phyloP scores from a whole-genome alignment of 2,329 filamentous ascomycete genomes.

The Penicillium sp. region DNA sequence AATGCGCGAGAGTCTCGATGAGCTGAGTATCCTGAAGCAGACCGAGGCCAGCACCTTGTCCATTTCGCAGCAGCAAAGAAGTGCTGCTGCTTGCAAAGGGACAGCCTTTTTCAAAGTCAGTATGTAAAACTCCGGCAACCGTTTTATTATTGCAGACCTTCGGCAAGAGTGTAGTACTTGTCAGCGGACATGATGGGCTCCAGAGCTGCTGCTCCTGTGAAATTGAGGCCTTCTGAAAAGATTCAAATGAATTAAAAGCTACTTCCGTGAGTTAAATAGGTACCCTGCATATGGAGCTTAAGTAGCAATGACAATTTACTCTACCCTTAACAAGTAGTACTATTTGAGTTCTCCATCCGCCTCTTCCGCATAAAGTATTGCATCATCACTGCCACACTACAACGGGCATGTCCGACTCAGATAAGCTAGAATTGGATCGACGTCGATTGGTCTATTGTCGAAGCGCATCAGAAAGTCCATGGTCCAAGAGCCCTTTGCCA shows the following conservation, averaged over 20 bases:
- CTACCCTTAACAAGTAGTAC: not conserved
- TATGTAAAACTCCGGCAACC: not conserved
- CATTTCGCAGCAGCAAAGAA: constrained; percentile 11
- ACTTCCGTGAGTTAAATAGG: not conserved
- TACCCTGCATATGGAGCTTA: not conserved
- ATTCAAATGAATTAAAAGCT: not conserved
- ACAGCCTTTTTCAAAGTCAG: constrained; percentile 12
- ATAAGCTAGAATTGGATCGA: not conserved
- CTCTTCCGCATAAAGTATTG: not conserved
- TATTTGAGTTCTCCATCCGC: not conserved
- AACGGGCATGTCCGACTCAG: not conserved
- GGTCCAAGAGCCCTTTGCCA: not conserved
- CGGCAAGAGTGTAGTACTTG: constrained; percentile 13
- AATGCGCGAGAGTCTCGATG: constrained; percentile 57
- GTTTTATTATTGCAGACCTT: constrained; percentile 5
- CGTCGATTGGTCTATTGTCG: not conserved
- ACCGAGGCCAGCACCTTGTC: constrained; percentile 36
- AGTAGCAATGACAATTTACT: not conserved
- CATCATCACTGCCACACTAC: not conserved
- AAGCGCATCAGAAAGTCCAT: not conserved
- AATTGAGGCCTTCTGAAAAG: not conserved
- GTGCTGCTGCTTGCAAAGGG: constrained; percentile 18
- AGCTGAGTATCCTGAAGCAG: constrained; percentile 55
- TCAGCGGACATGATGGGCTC: constrained; percentile 1
- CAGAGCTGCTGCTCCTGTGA: too few relatives aligned